Evolutionary conservation across 768 basidiomycete species (phyloP).

Genomic region (Leccinum barrowsii): DNA sequence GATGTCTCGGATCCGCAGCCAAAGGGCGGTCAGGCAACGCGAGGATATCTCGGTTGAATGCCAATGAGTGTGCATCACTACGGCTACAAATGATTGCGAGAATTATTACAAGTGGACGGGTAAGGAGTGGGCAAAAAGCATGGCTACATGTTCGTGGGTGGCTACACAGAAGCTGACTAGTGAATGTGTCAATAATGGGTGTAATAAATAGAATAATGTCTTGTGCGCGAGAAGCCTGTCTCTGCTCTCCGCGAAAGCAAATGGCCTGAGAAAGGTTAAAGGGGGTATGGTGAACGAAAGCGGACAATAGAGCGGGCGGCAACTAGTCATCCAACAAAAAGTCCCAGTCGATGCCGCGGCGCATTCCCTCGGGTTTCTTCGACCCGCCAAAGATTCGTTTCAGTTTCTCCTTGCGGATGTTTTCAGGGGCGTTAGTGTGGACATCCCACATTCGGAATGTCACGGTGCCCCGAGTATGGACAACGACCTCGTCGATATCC

Average conservation of each 20-base stretch:
- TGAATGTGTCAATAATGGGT: not conserved
- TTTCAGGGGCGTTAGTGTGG: slow-evolving; percentile 61
- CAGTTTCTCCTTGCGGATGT: slow-evolving; percentile 54
- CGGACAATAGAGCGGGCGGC: not conserved
- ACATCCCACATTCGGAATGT: slow-evolving; percentile 82
- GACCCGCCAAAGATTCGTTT: slow-evolving; percentile 60
- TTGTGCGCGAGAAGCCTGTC: slow-evolving; percentile 5
- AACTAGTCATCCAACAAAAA: slow-evolving; percentile 68
- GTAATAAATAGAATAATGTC: slow-evolving; percentile 21
- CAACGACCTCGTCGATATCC: slow-evolving; percentile 59
- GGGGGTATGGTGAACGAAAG: slow-evolving; percentile 17
- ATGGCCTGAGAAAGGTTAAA: not conserved
- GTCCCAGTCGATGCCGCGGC: slow-evolving; percentile 64
- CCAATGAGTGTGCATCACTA: slow-evolving; percentile 11
- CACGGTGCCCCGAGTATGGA: slow-evolving; percentile 57
- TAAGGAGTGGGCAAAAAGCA: slow-evolving; percentile 5
- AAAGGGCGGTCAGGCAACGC: not conserved
- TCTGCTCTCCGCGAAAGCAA: slow-evolving; percentile 10
- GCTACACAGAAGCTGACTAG: slow-evolving; percentile 23
- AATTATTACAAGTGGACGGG: slow-evolving; percentile 24
- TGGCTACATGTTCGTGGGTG: slow-evolving; percentile 25
- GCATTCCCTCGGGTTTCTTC: slow-evolving; percentile 48
- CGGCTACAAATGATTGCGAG: slow-evolving; percentile 20
- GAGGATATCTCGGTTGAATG: slow-evolving; percentile 2
- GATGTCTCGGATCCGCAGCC: not conserved